Percentiles rank a stretch among this genome's conserved stretches.
These are phyloP conservation scores for Camellia granthamiana DNA, from an alignment of 148 eudicot species.

Conservation along the genomic window DNA sequence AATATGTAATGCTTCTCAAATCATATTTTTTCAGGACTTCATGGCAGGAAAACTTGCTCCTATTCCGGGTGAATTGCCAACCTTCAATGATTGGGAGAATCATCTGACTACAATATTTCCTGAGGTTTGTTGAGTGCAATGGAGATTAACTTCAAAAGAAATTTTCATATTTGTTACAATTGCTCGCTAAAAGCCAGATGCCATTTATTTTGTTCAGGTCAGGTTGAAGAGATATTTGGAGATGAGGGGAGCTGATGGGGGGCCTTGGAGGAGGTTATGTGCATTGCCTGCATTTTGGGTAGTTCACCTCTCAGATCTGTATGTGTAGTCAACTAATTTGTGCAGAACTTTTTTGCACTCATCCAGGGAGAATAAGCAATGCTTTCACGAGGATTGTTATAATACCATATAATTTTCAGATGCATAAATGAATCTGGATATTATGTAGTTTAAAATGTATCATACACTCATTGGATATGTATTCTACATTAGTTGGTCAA, in stretches of 20 bases:
- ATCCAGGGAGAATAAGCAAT: no score
- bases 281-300: constrained; percentile 99
- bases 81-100: constrained; percentile 95
- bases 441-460: neutral
- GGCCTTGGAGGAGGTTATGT: constrained; percentile 97
- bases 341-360: no score
- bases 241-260: constrained; percentile 99
- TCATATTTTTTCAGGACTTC: constrained; percentile 61
- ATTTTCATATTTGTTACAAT: neutral
- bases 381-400: no score
- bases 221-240: constrained; percentile 95
- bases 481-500: neutral
- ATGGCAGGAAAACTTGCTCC: constrained; percentile 86
- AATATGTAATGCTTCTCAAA: neutral
- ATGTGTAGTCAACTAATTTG: neutral
- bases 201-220: constrained; percentile 53
- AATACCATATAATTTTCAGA: no score
- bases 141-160: neutral
- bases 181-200: neutral
- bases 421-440: neutral
- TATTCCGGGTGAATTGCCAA: constrained; percentile 91
- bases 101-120: constrained; percentile 97
- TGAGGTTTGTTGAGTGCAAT: constrained; percentile 48
- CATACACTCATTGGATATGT: neutral
- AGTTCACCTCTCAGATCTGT: constrained; percentile 15